Percentiles rank a stretch among this genome's conserved stretches.
phyloP scores from a whole-genome alignment of 805 yeast genomes.

The Candida maris region DNA sequence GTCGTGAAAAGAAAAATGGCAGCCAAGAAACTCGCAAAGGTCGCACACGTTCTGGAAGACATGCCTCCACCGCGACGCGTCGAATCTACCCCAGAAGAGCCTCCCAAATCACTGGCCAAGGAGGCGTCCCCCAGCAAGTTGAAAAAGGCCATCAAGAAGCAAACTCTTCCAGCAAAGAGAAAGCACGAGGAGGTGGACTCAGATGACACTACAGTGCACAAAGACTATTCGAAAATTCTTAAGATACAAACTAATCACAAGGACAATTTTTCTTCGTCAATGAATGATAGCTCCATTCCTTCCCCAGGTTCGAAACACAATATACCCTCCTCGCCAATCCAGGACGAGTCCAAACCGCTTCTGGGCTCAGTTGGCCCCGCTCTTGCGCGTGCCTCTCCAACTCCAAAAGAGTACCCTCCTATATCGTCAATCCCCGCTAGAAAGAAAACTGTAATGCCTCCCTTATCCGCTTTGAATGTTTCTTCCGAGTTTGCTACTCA shows the following conservation, averaged over 20 bases:
- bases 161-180: conserved; percentile 17
- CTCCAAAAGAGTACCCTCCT: conserved; percentile 12
- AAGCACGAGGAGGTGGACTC: conserved; percentile 7
- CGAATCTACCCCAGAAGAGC: not conserved
- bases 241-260: conserved; percentile 23
- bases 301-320: conserved; percentile 5
- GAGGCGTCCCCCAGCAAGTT: conserved; percentile 5
- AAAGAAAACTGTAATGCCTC: conserved; percentile 9
- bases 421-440: conserved; percentile 1
- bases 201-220: conserved; percentile 19
- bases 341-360: not conserved
- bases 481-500: conserved; percentile 15
- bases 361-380: conserved; percentile 10
- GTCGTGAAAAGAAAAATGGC: not conserved
- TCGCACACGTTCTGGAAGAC: not conserved
- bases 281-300: conserved; percentile 9
- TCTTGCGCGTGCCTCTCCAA: conserved; percentile 16
- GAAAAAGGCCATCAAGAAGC: conserved; percentile 10
- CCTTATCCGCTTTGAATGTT: conserved; percentile 8
- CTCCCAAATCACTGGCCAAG: conserved; percentile 1
- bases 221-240: conserved; percentile 20
- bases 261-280: conserved; percentile 23
- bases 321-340: not conserved
- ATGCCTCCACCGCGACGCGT: not conserved
- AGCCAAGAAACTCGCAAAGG: not conserved